These are phyloP conservation scores for Talaromyces sp. DNA, from an alignment of 2,329 filamentous ascomycete species.

Conservation along the genomic window DNA sequence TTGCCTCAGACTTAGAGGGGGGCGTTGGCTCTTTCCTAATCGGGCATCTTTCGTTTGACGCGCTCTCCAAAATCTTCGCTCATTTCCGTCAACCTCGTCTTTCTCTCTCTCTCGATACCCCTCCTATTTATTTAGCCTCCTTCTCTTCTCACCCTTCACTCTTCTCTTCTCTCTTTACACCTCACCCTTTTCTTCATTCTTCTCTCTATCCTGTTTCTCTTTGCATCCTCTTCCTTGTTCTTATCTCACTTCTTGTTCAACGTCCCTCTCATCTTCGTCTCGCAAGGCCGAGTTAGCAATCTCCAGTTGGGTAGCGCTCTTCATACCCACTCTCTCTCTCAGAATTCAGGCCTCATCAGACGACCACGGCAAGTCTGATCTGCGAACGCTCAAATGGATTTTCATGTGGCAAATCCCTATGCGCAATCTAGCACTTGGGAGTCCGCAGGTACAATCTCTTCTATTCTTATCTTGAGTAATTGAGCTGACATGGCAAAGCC, in stretches of 20 bases:
- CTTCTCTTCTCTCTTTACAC: neutral
- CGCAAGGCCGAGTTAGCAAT: too few species aligned
- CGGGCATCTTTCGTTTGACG: neutral
- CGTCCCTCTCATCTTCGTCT: too few species aligned
- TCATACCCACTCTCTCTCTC: neutral
- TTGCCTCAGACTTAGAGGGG: neutral
- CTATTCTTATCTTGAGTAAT: neutral
- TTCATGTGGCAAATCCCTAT: neutral
- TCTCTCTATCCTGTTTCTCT: neutral
- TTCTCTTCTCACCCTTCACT: neutral
- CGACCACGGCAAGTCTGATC: neutral
- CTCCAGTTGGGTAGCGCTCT: neutral
- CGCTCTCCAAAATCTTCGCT: neutral
- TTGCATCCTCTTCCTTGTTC: neutral
- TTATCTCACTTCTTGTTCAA: too few species aligned
- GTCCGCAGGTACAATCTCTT: neutral
- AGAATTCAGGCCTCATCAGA: neutral
- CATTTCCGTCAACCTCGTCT: neutral
- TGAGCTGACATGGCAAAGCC: neutral
- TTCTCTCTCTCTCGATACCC: slow-evolving; percentile 1
- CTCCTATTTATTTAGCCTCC: neutral
- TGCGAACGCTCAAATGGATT: neutral
- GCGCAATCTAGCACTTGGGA: neutral
- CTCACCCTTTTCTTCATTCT: neutral
- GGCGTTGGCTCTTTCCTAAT: neutral